phyloP scores from a whole-genome alignment of 2,329 filamentous ascomycete species.

The Parastagonospora avenae region DNA sequence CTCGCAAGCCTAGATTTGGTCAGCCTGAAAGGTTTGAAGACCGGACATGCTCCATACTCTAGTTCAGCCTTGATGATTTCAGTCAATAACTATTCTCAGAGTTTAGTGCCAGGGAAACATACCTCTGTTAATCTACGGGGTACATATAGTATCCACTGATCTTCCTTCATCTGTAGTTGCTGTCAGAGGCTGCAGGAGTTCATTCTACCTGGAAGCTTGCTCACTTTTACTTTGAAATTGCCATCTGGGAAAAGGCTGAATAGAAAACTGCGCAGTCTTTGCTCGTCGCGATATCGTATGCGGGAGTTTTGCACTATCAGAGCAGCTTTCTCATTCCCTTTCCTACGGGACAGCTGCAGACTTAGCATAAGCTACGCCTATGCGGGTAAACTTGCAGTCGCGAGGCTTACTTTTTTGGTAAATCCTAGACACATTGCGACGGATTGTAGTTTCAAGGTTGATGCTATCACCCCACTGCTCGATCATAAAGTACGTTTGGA shows the following conservation, averaged over 20 bases:
- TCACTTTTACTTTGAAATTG: too few species aligned
- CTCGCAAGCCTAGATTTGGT: not conserved
- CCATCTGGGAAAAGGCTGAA: too few species aligned
- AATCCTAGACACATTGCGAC: too few species aligned
- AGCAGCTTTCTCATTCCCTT: too few species aligned
- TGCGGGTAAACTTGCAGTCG: too few species aligned
- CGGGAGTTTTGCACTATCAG: too few species aligned
- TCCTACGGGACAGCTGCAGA: too few species aligned
- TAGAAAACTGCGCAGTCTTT: too few species aligned
- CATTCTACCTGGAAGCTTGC: not conserved
- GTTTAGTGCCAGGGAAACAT: not conserved
- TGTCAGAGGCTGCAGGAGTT: not conserved
- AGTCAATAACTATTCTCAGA: not conserved
- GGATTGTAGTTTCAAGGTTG: not conserved
- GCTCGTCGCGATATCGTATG: too few species aligned
- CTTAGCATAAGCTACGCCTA: too few species aligned
- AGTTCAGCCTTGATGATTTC: not conserved
- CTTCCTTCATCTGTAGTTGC: constrained; percentile 1
- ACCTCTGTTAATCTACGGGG: constrained; percentile 1
- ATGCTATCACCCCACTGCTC: not conserved
- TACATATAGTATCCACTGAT: constrained; percentile 1
- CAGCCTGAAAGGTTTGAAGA: not conserved
- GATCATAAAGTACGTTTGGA: not conserved
- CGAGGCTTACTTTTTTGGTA: too few species aligned
- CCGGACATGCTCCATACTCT: not conserved